Conservation (phyloP, 2,329 filamentous ascomycete genomes). For the Exophiala sideris region DNA sequence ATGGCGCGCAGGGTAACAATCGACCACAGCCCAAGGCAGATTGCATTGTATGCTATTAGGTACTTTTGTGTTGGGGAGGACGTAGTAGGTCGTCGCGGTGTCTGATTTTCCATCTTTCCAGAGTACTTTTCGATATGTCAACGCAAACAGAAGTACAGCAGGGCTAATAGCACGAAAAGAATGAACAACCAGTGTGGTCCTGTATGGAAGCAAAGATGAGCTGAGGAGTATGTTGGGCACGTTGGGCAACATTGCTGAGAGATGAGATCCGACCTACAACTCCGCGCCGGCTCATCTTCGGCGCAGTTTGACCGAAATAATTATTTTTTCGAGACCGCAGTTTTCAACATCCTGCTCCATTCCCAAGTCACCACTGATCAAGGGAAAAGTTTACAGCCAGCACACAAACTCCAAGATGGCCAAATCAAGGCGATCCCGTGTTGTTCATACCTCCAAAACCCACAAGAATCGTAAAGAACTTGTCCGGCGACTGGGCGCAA, state of each 20-base stretch:
- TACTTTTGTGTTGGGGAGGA: slow-evolving; percentile 61
- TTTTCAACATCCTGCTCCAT: too few relatives aligned
- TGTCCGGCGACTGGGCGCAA: slow-evolving; percentile 81
- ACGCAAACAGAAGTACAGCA: too few relatives aligned
- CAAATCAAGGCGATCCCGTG: slow-evolving; percentile 87
- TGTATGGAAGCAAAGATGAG: too few relatives aligned
- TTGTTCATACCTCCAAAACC: slow-evolving; percentile 87
- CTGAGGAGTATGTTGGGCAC: too few relatives aligned
- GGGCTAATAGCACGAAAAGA: too few relatives aligned
- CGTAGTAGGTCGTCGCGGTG: background rate
- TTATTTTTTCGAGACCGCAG: too few relatives aligned
- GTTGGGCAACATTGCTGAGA: too few relatives aligned
- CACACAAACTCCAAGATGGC: slow-evolving; percentile 61
- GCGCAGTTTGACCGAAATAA: too few relatives aligned
- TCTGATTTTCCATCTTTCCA: background rate
- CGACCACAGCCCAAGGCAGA: slow-evolving; percentile 74
- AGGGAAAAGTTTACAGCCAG: background rate
- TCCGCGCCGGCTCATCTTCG: too few relatives aligned
- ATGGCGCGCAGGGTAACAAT: slow-evolving; percentile 69
- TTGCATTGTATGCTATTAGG: slow-evolving; percentile 79
- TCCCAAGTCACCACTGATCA: background rate
- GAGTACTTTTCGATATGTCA: too few relatives aligned
- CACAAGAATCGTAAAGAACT: slow-evolving; percentile 84
- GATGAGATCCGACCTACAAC: too few relatives aligned
- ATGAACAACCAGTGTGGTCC: too few relatives aligned